A percentile compares a stretch with the other conserved stretches of the same genome.
Conservation (phyloP, 2,329 filamentous ascomycete genomes). For the Clonostachys byssicola region DNA sequence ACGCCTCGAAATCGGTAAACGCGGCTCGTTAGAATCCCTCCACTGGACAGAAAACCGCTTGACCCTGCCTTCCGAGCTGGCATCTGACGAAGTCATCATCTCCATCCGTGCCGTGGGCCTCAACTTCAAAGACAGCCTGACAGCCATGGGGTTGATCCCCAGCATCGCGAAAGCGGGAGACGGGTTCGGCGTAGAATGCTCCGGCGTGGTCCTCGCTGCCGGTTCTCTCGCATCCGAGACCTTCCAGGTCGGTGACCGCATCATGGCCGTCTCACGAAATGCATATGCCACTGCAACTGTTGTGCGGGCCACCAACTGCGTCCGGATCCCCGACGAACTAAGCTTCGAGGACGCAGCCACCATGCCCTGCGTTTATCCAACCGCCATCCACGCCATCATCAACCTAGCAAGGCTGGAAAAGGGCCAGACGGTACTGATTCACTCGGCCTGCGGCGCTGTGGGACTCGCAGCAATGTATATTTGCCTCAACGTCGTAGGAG, state of each 20-base stretch:
- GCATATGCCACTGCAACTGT: constrained; percentile 10
- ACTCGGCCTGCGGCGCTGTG: constrained; percentile 16
- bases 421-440: constrained; percentile 21
- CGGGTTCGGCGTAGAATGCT: constrained; percentile 27
- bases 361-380: constrained; percentile 2
- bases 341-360: constrained; percentile 16
- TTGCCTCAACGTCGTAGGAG: constrained; percentile 4
- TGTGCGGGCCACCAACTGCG: not conserved
- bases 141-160: constrained; percentile 24
- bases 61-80: not conserved
- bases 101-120: not conserved
- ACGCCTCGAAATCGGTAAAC: not conserved
- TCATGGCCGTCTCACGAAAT: constrained; percentile 11
- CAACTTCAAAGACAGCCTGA: constrained; percentile 15
- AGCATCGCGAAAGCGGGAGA: constrained; percentile 3
- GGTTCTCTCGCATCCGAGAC: constrained; percentile 8
- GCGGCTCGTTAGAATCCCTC: not conserved
- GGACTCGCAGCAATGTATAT: constrained; percentile 18
- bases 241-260: constrained; percentile 9
- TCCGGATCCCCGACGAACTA: constrained; percentile 2
- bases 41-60: not conserved
- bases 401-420: constrained; percentile 15
- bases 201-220: constrained; percentile 10
- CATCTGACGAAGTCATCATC: not conserved
- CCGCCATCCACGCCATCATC: constrained; percentile 7